Evolutionary conservation across 176 grass and related monocot genomes (phyloP), one percentile per base, ranked within the genome.

Genomic region (Thinopyrum elongatum): DNA sequence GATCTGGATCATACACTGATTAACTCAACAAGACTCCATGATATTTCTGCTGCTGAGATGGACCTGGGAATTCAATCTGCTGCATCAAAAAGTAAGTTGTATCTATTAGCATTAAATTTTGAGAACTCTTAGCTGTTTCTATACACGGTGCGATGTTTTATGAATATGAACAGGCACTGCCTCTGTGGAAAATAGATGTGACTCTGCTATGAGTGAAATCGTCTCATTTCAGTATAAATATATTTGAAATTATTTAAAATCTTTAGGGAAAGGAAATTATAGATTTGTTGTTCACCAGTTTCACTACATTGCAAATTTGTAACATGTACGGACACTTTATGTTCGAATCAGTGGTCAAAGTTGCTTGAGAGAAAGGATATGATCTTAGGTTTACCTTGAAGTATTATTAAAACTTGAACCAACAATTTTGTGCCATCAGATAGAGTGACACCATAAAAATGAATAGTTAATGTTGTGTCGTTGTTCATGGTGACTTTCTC

Each of bases 1-100:
- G 94, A 98, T 84, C 81, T 98, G 90, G 93, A 95, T 65, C 96
- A 95, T 87, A 98, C 96, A 57, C 67, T 95, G 71, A 91, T 98
- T 31, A 94, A 98, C 87, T 98, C 93, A 55, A 92, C 86, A 63
- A 95, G 55, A 58, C 68, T 95, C 55, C 65, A 62, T 23, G 94
- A 94, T 75, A 58, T 98, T 77, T 86, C 86, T 77, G 1, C 78
- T 85, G 86, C 91, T 83, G 96, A 98, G 86, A 79, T 91, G 14
- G 89, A 95, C 69, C 86, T 98, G 60, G 78, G 92, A 61, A 93
- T 90, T 62, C 87, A 80, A 61, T 38, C 76, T 87, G 83, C 83
- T 77, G 87, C 87, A 35, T 80, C 46, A 39, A 92, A 93, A 90
- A 91, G 95, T 90, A 95, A 59, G 76, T 27, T 53, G 8, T 74